Conservation (phyloP, 306 rosid genomes). For the Crotalaria pallida region DNA sequence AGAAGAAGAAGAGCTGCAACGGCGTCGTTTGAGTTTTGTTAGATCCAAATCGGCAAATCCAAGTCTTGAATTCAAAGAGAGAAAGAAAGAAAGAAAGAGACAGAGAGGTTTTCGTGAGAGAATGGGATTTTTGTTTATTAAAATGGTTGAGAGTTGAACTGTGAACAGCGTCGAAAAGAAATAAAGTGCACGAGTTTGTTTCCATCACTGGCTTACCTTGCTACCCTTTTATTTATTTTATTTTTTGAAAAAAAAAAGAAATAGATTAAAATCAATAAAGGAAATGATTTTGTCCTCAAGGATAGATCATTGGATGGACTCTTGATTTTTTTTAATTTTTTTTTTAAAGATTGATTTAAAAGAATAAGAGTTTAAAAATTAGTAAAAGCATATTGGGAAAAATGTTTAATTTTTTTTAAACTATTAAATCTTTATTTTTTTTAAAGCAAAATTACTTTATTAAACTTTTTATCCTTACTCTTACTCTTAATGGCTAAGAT, state of each 20-base stretch:
- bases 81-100: slow-evolving; percentile 3
- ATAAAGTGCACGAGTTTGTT: slow-evolving; percentile 22
- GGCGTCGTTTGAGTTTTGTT: slow-evolving; percentile 9
- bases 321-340: too few relatives aligned
- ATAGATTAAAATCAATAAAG: not conserved
- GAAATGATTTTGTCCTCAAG: too few relatives aligned
- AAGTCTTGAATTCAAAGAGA: not conserved
- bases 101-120: slow-evolving; percentile 29
- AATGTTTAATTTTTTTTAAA: too few relatives aligned
- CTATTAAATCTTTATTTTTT: too few relatives aligned
- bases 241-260: too few relatives aligned
- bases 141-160: slow-evolving; percentile 5
- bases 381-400: too few relatives aligned
- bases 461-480: too few relatives aligned
- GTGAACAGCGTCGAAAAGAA: slow-evolving; percentile 3
- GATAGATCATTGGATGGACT: not conserved
- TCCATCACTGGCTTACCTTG: slow-evolving; percentile 21
- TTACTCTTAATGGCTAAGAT: too few relatives aligned
- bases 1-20: not conserved
- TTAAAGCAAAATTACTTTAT: too few relatives aligned
- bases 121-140: slow-evolving; percentile 9
- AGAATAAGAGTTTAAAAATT: too few relatives aligned
- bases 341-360: too few relatives aligned
- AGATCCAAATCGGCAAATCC: slow-evolving; percentile 31
- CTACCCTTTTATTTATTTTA: not conserved